Base-by-base conservation (phyloP, 2,329 filamentous ascomycete genomes). In the Davidsoniella eucalypti region DNA sequence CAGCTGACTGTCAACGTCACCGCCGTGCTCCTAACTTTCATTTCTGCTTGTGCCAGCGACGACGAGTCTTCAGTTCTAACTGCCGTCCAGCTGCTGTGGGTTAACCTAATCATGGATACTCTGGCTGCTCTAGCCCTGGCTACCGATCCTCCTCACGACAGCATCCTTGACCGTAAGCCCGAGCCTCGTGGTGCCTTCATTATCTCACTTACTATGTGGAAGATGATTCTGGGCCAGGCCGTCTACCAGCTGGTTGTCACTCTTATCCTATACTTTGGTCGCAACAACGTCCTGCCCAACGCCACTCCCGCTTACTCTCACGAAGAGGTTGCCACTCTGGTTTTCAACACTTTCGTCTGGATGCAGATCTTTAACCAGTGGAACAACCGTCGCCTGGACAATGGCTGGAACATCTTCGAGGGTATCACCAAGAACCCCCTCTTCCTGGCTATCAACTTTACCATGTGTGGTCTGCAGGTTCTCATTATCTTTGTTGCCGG, bases 321-420 rank as follows among this genome's bases (percentile, higher is more conserved):
- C 1, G 64, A 61, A 1, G 71, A 84, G 58, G 71, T 93, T 53
- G 70, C 79, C 51, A 93, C 87, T 2, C 73, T 96, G 44, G 84
- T 96, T 6, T 96, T 96, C 74, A 96, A 96, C 69, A 92, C 87
- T 0, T 96, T 96, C 61, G 90, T 95, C 49, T 96, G 90, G 90
- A 95, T 96, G 88, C 90, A 96, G 59, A 93, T 96, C 58, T 96
- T 96, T 70, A 96, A 96, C 66, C 84, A 94, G 61, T 85, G 93
- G 75, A 96, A 96, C 69, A 94, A 94, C 67, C 86, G 90, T 53
- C 86, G 90, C 10, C 72, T 96, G 50, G 90, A 96, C 64, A 96
- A 96, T 66, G 76, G 80, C 50, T 88, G 94, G 72, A 96, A 96
- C 66, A 87, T 96, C 55, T 90, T 96, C 54, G 90, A 95, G 61